Evolutionary conservation across 2,329 filamentous ascomycete genomes (phyloP), one percentile per base, ranked within the genome.

Genomic region (Thelonectria blattea): DNA sequence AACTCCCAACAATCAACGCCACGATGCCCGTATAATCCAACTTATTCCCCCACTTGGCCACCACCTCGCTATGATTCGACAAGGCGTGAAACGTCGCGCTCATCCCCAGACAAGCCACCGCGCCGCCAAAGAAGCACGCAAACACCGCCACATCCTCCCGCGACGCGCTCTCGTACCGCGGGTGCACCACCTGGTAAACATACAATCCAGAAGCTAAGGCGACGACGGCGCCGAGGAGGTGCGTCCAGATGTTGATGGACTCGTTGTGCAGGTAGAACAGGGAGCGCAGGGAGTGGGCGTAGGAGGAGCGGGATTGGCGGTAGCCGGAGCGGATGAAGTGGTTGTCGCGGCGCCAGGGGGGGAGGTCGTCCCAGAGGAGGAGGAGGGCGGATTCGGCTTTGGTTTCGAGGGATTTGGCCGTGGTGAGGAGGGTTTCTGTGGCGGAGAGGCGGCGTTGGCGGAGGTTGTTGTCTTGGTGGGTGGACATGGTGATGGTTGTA

Each of bases 1-100:
- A 97, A 73, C 90, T 94, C 7, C 95, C 95, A 67, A 94, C 91
- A 60, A 98, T 98, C 67, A 99, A 80, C 50, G 89, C 86, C 30
- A 98, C 91, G 68, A 99, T 99, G 7, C 95, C 95, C 5, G 94
- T 86, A 74, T 99, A 98, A 74, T 99, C 95, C 58, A 98, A 80
- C 75, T 96, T 92, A 74, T 98, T 98, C 11, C 93, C 93, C 81
- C 92, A 91, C 63, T 86, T 88, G 2, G 90, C 88, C 14, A 97
- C 91, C 2, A 78, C 77, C 39, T 87, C 85, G 17, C 91, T 95
- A 75, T 99, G 95, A 67, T 97, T 97, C 20, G 84, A 87, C 49
- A 97, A 85, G 2, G 91, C 85, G 74, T 99, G 95, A 73, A 88
- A 99, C 3, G 89, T 91, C 5, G 92, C 90, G 68, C 90, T 93